These are phyloP conservation scores for Diaporthe aspalathi DNA, from an alignment of 2,329 filamentous ascomycete genomes.

Conservation along the genomic window DNA sequence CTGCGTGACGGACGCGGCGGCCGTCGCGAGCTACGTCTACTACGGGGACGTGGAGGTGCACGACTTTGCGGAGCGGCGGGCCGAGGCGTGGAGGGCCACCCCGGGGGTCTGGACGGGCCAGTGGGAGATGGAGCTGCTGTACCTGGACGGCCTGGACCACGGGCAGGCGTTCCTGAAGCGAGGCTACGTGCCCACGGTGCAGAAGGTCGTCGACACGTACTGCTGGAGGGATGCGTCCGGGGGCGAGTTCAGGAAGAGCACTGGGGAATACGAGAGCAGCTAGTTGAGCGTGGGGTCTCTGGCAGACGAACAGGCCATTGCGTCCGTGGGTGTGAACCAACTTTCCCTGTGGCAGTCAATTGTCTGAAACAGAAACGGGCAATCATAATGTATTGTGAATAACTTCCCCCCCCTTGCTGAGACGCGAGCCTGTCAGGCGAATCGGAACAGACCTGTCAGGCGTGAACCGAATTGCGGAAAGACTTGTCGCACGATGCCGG, in stretches of 20 bases:
- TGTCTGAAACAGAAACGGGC: constrained; percentile 22
- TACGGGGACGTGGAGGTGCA: not conserved
- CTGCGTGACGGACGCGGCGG: constrained; percentile 6
- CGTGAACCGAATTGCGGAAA: constrained; percentile 13
- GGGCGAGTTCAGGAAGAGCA: constrained; percentile 20
- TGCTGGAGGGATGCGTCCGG: not conserved
- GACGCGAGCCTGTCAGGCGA: constrained; percentile 24
- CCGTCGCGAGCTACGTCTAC: constrained; percentile 4
- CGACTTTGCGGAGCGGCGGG: constrained; percentile 2
- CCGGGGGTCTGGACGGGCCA: constrained; percentile 42
- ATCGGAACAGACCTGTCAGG: constrained; percentile 22
- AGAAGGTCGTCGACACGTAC: constrained; percentile 13
- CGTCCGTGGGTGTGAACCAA: not conserved
- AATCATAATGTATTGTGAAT: constrained; percentile 15
- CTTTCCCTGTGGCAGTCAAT: too few relatives aligned
- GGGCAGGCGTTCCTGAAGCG: constrained; percentile 7
- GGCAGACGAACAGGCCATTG: not conserved
- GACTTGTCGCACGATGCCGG: not conserved
- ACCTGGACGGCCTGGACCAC: constrained; percentile 24
- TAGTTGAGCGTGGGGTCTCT: not conserved
- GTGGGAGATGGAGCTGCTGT: constrained; percentile 23
- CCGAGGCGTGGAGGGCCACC: not conserved
- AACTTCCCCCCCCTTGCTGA: constrained; percentile 2
- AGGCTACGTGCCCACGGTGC: constrained; percentile 3
- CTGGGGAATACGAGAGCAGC: constrained; percentile 8